Evolutionary conservation across 2,329 filamentous ascomycete species (phyloP), one percentile per base, ranked within the genome.

Genomic region (Penicillium brasilianum): DNA sequence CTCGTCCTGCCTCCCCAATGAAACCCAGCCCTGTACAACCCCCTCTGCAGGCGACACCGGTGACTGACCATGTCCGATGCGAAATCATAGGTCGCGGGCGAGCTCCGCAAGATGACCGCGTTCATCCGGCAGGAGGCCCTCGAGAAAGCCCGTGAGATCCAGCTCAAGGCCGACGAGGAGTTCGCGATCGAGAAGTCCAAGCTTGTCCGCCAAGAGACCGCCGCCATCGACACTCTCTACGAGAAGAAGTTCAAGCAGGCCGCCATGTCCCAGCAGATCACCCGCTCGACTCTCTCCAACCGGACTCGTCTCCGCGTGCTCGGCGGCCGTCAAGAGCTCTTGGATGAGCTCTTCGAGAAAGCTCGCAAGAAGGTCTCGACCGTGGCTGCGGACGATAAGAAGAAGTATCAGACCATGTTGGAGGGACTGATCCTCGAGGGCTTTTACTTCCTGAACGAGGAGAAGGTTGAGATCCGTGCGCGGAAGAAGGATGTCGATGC

Each of bases 211-310:
- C 89, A 96, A 81, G 95, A 98, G 82, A 97, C 91, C 57, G 87
- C 92, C 75, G 82, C 92, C 79, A 98, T 99, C 84, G 95, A 99
- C 82, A 84, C 85, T 68, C 84, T 90, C 71, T 99, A 97, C 86
- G 91, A 94, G 82, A 98, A 97, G 88, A 98, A 98, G 84, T 96
- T 96, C 88, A 99, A 97, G 85, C 91, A 96, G 82, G 94, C 95
- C 73, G 87, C 90, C 83, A 96, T 98, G 92, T 94, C 92, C 66
- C 95, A 98, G 86, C 95, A 99, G 83, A 98, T 98, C 83, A 96
- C 93, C 67, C 91, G 91, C 76, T 98, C 93, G 66, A 98, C 93
- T 65, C 89, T 97, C 65, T 87, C 93, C 81, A 99, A 99, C 86
- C 96, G 97, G 85, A 95, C 92, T 60, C 88, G 95, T 63, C 88